phyloP scores from a whole-genome alignment of 2,329 filamentous ascomycete genomes.

The Zasmidium cellare region DNA sequence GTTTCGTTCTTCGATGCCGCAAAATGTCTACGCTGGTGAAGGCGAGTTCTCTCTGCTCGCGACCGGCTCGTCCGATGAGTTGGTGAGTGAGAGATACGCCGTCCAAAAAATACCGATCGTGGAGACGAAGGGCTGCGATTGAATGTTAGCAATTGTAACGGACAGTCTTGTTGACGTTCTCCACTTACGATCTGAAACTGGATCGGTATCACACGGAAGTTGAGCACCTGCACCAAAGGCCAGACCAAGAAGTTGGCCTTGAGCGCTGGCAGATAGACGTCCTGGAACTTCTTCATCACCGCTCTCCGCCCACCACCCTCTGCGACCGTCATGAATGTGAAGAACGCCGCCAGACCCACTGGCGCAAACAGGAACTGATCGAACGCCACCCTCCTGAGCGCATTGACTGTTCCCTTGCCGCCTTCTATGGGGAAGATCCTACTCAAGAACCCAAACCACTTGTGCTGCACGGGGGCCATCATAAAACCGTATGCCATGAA shows the following conservation, averaged over 20 bases:
- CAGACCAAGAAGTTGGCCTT: conserved; percentile 96
- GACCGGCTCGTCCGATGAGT: conserved; percentile 72
- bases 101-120: conserved; percentile 97
- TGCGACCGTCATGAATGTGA: conserved; percentile 92
- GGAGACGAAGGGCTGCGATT: conserved; percentile 84
- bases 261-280: conserved; percentile 90
- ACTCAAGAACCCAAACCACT: conserved; percentile 89
- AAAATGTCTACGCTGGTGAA: conserved; percentile 2
- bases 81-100: conserved; percentile 89
- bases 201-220: conserved; percentile 92
- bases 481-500: conserved; percentile 98
- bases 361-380: conserved; percentile 95
- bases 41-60: conserved; percentile 18
- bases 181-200: conserved; percentile 88
- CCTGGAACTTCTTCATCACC: conserved; percentile 79
- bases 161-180: background rate
- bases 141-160: conserved; percentile 7
- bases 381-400: conserved; percentile 84
- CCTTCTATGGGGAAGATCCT: conserved; percentile 75
- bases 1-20: background rate
- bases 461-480: conserved; percentile 93
- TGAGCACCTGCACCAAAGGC: conserved; percentile 94
- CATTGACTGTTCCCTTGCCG: conserved; percentile 61
- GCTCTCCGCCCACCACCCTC: conserved; percentile 86
- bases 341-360: conserved; percentile 82